Evolutionary conservation across 441 rosid species (phyloP), one percentile per base, ranked within the genome.

Genomic region (Hura crepitans): DNA sequence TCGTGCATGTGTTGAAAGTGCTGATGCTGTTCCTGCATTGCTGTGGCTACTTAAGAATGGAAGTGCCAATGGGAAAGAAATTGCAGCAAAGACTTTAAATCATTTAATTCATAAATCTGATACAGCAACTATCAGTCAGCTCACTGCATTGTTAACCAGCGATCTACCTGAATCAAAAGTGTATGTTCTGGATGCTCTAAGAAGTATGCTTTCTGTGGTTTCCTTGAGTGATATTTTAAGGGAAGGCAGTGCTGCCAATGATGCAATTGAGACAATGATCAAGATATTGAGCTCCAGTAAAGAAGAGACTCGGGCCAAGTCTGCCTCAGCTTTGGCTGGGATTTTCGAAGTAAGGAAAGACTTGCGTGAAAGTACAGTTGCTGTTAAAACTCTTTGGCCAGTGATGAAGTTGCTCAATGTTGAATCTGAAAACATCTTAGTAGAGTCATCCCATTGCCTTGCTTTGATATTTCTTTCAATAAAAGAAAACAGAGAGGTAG

Each of bases 1-100:
- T 72, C 97, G 99, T 30, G 98, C 96, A 65, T 93, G 99, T 76
- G 99, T 96, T 79, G 99, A 96, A 83, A 96, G 99, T 80, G 99
- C 99, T 72, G 98, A 93, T 84, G 98, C 99, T 39, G 99, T 96
- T 80, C 99, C 99, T 79, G 99, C 99, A 75, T 84, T 96, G 42
- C 73, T 96, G 71, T 96, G 99, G 99, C 89, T 96, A 59, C 86
- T 96, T 68, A 96, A 96, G 81, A 93, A 93, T 78, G 99, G 99
- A 67, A 93, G 97, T 78, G 61, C 92, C 47, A 96, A 90, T 73
- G 99, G 99, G 72, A 93, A 96, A 81, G 99, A 96, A 82, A 92
- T 90, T 64, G 98, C 98, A 3, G 97, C 98, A 33, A 96, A 90
- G 91, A 93, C 99, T 56, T 81, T 96, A 81, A 93, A 90, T 76